Base-by-base conservation (phyloP, 768 basidiomycete species). In the Trichaptum fuscoviolaceum region DNA sequence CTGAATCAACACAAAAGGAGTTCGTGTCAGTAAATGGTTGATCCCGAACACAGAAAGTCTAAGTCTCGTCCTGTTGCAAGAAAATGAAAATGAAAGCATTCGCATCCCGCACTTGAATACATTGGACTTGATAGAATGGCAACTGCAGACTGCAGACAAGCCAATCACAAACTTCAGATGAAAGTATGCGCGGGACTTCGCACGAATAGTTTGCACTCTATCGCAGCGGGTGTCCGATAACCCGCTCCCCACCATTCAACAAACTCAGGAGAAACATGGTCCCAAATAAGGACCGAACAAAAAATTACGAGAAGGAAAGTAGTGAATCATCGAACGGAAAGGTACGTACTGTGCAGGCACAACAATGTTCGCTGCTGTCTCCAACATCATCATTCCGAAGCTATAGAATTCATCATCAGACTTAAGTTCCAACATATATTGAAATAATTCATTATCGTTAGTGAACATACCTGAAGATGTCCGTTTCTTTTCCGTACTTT, bases 301-400 rank as follows among this genome's bases (percentile, higher is more conserved):
- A 2, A 23, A 27, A 23, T n/a, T 30, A 58, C 34, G 62, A 18
- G 57, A 68, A 30, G 20, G 20, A 23, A 15, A 30, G 30, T 30
- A 30, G 8, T n/a, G 8, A 30, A 30, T 8, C 30, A 30, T 8
- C 2, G 63, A 58, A 36, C 34, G 59, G 65, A 52, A 65, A 62
- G 57, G 69, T 65, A 87, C 95, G 83, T 74, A 93, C 94, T 92
- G 95, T 79, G 95, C 95, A 77, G 97, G 97, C 60, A 99, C 93
- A 63, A 97, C 87, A 72, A 99, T 95, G 74, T 99, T 99, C 69
- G 93, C 86, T 64, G 96, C 92, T 65, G 93, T 90, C 83, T 99
- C 97, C 64, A 99, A 85, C 79, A 98, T 88, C 69, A 93, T 92
- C 85, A 99, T 92, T 65, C 97, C 97, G 75, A 99, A 85, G 79